Base-by-base conservation (phyloP, 331 rosid species). In the Spiraea crenata region DNA sequence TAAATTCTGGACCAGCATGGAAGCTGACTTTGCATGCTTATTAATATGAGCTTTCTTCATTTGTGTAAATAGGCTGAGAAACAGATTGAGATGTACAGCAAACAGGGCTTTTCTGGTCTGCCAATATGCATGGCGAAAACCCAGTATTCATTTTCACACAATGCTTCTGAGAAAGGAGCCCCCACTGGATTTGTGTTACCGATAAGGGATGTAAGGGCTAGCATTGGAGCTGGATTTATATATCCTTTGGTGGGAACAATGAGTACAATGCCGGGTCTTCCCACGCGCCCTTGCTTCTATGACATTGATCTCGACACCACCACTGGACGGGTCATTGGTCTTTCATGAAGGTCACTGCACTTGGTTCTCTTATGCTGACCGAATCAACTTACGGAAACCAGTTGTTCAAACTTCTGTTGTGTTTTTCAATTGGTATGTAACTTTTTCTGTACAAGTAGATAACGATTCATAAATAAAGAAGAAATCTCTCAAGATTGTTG, bases 91-190 rank as follows among this genome's bases (percentile, higher is more conserved):
- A 86, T 95, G 93, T 95, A 95, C 82, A 86, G 81, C 82, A 89
- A 61, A 84, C 99, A 95, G 84, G 99, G 99, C 16, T 95, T 95
- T 91, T 82, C 96, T 2, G 86, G 80, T 11, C 91, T 91, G 65
- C 97, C 97, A n/a, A 95, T 95, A 74, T 95, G 99, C 84, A 89
- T 95, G 99, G 95, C 97, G 0, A 95, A 95, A 80, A 95, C 97
- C 10, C 99, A 91, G 78, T 95, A 95, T 79, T 95, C 99, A 7
- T 95, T 95, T 84, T 91, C 99, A 41, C 85, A 95, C 77, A 81
- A 89, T 57, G 97, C 97, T 34, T 69, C 87, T 4, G 80, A 55
- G 70, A 95, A 95, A 77, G 99, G 99, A 80, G 99, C 97, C 0
- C 97, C 99, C 3, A 82, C 71, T 14, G 95, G 96, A 37, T 95